Conservation (phyloP, 148 eudicot species). For the Linanthus parryae region DNA sequence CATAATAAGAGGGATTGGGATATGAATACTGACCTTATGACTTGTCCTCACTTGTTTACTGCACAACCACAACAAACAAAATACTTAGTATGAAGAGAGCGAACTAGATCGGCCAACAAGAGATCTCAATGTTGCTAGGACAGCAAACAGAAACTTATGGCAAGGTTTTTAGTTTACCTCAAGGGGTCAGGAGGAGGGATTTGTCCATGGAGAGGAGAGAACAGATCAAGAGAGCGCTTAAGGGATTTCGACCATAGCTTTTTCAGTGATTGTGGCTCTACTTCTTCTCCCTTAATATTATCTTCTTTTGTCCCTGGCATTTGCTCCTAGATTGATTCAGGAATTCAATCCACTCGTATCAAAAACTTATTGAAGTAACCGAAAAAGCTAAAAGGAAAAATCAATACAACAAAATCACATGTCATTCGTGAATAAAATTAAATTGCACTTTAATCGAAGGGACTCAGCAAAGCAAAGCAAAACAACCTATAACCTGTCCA, state of each 20-base stretch:
- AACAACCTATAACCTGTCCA: too few species aligned
- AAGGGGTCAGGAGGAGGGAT: slow-evolving; percentile 67
- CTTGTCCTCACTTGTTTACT: slow-evolving; percentile 84
- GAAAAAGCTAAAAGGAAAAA: too few species aligned
- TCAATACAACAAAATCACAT: too few species aligned
- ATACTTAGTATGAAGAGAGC: background rate
- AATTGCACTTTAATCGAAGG: too few species aligned
- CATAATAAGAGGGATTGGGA: too few species aligned
- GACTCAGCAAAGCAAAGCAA: too few species aligned
- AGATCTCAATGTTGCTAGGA: background rate
- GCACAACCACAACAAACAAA: slow-evolving; percentile 17
- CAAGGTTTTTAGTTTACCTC: slow-evolving; percentile 55
- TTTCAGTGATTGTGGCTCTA: slow-evolving; percentile 84
- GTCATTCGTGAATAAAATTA: too few species aligned
- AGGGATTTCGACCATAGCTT: slow-evolving; percentile 71
- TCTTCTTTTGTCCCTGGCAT: slow-evolving; percentile 11
- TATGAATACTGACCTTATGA: slow-evolving; percentile 59
- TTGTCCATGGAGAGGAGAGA: slow-evolving; percentile 67
- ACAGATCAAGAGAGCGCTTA: slow-evolving; percentile 80
- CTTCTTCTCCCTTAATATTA: slow-evolving; percentile 18
- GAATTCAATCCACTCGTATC: too few species aligned
- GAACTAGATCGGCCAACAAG: background rate
- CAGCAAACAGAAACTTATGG: too few species aligned
- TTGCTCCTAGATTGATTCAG: too few species aligned
- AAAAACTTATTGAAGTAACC: too few species aligned